Percentiles rank a stretch among this genome's conserved stretches.
phyloP scores from a whole-genome alignment of 2,329 filamentous ascomycete genomes.

The Rhytidhysteron rufulum region DNA sequence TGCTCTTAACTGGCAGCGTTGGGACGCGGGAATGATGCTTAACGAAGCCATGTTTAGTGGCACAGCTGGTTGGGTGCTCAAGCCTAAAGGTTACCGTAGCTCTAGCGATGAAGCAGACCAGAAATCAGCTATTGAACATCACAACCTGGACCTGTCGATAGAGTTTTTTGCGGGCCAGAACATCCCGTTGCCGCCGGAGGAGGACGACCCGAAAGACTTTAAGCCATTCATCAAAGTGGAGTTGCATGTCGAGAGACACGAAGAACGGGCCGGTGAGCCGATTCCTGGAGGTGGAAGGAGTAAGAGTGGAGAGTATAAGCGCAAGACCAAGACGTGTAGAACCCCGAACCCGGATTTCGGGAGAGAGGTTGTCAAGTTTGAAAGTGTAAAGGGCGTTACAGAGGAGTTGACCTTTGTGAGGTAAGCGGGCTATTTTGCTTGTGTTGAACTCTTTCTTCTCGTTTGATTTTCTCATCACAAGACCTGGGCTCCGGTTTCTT shows the following conservation, averaged over 20 bases:
- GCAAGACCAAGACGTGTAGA: slow-evolving; percentile 42
- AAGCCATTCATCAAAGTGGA: slow-evolving; percentile 75
- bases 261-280: slow-evolving; percentile 41
- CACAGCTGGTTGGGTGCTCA: slow-evolving; percentile 78
- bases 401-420: slow-evolving; percentile 48
- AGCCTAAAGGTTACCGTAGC: slow-evolving; percentile 69
- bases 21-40: slow-evolving; percentile 92
- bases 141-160: slow-evolving; percentile 64
- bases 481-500: too few relatives aligned
- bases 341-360: slow-evolving; percentile 44
- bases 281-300: slow-evolving; percentile 47
- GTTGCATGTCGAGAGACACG: slow-evolving; percentile 71
- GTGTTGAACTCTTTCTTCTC: too few relatives aligned
- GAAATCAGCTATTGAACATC: slow-evolving; percentile 46
- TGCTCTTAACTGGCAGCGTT: slow-evolving; percentile 89
- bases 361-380: slow-evolving; percentile 43
- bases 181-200: slow-evolving; percentile 61
- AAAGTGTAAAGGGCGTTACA: slow-evolving; percentile 39
- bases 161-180: slow-evolving; percentile 74
- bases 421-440: too few relatives aligned
- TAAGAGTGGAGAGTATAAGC: slow-evolving; percentile 51
- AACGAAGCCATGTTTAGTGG: slow-evolving; percentile 89
- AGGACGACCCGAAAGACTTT: slow-evolving; percentile 56
- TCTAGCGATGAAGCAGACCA: slow-evolving; percentile 33
- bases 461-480: too few relatives aligned